A percentile compares a stretch with the other conserved stretches of the same genome.
These are phyloP conservation scores for Arbutus unedo DNA, from an alignment of 148 eudicot species.

Conservation along the genomic window DNA sequence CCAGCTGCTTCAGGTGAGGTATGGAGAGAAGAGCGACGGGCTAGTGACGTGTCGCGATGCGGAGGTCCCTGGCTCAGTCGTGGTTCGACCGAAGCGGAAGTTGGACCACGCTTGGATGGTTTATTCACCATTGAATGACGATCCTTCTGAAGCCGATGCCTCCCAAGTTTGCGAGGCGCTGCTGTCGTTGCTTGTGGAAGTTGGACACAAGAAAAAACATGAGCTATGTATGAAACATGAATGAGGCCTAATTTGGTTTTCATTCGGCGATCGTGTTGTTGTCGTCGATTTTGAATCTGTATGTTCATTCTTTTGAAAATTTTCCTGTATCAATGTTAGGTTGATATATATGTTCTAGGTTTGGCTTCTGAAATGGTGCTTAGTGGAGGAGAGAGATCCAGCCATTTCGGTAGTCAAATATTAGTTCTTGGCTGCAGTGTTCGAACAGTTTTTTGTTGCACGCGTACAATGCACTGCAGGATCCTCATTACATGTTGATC, in stretches of 20 bases:
- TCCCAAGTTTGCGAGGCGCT: slow-evolving; percentile 96
- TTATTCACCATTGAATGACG: slow-evolving; percentile 71
- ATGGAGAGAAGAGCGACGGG: slow-evolving; percentile 92
- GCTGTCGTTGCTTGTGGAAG: slow-evolving; percentile 70
- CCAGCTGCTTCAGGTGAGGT: slow-evolving; percentile 78
- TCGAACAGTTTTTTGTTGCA: no score
- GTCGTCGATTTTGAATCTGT: background rate
- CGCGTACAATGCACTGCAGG: no score
- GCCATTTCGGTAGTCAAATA: background rate
- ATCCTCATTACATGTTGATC: no score
- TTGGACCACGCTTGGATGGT: slow-evolving; percentile 99
- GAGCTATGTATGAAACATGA: slow-evolving; percentile 44
- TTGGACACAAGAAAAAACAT: slow-evolving; percentile 46
- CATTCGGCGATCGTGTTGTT: background rate
- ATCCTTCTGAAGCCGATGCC: slow-evolving; percentile 70
- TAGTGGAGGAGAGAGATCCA: background rate
- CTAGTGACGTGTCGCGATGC: slow-evolving; percentile 96
- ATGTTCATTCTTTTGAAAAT: background rate
- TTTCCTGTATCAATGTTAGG: background rate
- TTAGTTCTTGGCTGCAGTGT: no score
- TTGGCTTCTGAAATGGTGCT: background rate
- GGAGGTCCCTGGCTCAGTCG: slow-evolving; percentile 93
- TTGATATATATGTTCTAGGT: background rate
- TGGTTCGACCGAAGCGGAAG: slow-evolving; percentile 76
- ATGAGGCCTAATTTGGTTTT: slow-evolving; percentile 25